phyloP scores from a whole-genome alignment of 345 rosid species.

The Erucastrum elatum region DNA sequence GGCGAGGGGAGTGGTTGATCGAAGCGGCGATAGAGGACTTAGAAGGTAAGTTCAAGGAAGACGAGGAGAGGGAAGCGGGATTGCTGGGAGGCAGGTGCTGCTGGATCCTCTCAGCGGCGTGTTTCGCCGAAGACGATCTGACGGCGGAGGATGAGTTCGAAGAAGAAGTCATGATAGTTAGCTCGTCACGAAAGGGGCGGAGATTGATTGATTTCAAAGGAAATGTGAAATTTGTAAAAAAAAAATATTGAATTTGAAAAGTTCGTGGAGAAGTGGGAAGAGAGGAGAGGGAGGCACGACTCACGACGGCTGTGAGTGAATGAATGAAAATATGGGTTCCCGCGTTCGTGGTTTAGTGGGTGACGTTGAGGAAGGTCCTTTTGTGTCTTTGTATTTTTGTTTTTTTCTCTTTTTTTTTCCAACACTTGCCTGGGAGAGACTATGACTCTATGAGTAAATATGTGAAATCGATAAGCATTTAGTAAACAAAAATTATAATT shows the following conservation, averaged over 20 bases:
- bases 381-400: background rate
- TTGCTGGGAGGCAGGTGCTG: conserved; percentile 40
- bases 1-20: conserved; percentile 40
- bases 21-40: conserved; percentile 44
- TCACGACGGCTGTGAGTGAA: conserved; percentile 26
- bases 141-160: conserved; percentile 33
- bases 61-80: conserved; percentile 36
- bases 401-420: too few relatives aligned
- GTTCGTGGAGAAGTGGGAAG: conserved; percentile 32
- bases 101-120: conserved; percentile 43
- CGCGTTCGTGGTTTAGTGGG: conserved; percentile 44
- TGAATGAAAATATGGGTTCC: conserved; percentile 38
- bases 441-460: too few relatives aligned
- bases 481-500: too few relatives aligned
- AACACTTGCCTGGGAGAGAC: too few relatives aligned
- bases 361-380: background rate
- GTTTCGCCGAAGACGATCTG: conserved; percentile 45
- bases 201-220: conserved; percentile 1
- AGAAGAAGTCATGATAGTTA: conserved; percentile 28
- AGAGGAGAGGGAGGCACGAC: conserved; percentile 38
- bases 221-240: background rate
- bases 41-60: conserved; percentile 37
- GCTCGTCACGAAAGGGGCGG: background rate
- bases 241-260: background rate
- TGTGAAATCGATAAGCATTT: too few relatives aligned